Percentiles rank a stretch among this genome's conserved stretches.
Evolutionary conservation across 306 rosid genomes (phyloP).

Genomic region (Trifolium dubium): DNA sequence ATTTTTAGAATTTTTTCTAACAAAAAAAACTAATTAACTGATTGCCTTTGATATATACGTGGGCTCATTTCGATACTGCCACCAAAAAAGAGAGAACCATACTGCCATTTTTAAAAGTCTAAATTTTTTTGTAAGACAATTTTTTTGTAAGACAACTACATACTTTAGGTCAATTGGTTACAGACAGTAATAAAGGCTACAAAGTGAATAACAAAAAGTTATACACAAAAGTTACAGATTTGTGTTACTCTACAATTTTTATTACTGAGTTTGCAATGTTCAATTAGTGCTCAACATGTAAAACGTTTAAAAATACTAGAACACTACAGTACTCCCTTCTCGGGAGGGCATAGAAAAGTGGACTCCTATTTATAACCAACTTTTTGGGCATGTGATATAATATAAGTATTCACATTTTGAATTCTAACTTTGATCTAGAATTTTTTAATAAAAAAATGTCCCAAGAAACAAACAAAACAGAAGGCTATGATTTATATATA

Average conservation of each 20-base stretch:
- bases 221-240: constrained; percentile 1
- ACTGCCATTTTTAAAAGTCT: not conserved
- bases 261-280: not conserved
- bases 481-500: constrained; percentile 33
- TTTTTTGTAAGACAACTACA: not conserved
- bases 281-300: not conserved
- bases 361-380: constrained; percentile 2
- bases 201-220: constrained; percentile 1
- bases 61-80: constrained; percentile 3
- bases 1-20: not conserved
- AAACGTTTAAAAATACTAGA: not conserved
- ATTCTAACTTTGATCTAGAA: constrained; percentile 25
- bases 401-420: constrained; percentile 10
- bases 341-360: not conserved
- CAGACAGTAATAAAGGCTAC: constrained; percentile 1
- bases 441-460: not conserved
- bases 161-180: constrained; percentile 17
- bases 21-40: not conserved
- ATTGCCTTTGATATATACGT: constrained; percentile 15
- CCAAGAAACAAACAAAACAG: constrained; percentile 22
- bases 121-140: not conserved
- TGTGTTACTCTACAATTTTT: not conserved
- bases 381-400: constrained; percentile 22
- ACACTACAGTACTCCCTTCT: not conserved
- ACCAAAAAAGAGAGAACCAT: not conserved